phyloP scores from a whole-genome alignment of 257 asterid genomes.

The Penstemon newberryi region DNA sequence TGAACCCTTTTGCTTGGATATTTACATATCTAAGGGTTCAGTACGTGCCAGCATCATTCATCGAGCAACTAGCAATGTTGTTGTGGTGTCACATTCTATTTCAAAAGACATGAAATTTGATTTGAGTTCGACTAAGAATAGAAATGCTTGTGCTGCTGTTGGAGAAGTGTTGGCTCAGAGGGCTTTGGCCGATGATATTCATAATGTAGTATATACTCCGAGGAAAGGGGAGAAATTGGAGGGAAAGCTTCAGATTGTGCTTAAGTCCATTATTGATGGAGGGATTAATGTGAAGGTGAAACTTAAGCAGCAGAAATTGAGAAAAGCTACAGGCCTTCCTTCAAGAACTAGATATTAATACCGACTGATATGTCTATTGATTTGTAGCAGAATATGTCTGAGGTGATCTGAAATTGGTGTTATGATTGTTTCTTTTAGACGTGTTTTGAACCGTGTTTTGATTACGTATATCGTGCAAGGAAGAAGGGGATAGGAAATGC shows the following conservation, averaged over 20 bases:
- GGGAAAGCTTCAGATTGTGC: constrained; percentile 67
- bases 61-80: constrained; percentile 82
- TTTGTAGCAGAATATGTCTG: background rate
- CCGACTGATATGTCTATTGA: background rate
- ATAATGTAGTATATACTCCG: constrained; percentile 68
- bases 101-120: constrained; percentile 85
- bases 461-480: too few species aligned
- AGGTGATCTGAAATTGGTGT: too few species aligned
- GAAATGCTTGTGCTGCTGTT: background rate
- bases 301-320: constrained; percentile 57
- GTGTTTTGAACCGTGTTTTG: too few species aligned
- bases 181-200: constrained; percentile 78
- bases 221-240: constrained; percentile 65
- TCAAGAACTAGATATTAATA: constrained; percentile 25
- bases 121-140: constrained; percentile 64
- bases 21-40: constrained; percentile 60
- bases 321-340: constrained; percentile 30
- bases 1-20: constrained; percentile 77
- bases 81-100: constrained; percentile 74
- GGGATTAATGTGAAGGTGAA: constrained; percentile 76
- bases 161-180: constrained; percentile 25
- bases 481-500: too few species aligned
- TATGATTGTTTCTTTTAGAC: too few species aligned
- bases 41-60: constrained; percentile 77
- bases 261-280: constrained; percentile 50